Evolutionary conservation across 2,329 filamentous ascomycete species (phyloP), one percentile per base, ranked within the genome.

Genomic region (Pseudonectria foliicola): DNA sequence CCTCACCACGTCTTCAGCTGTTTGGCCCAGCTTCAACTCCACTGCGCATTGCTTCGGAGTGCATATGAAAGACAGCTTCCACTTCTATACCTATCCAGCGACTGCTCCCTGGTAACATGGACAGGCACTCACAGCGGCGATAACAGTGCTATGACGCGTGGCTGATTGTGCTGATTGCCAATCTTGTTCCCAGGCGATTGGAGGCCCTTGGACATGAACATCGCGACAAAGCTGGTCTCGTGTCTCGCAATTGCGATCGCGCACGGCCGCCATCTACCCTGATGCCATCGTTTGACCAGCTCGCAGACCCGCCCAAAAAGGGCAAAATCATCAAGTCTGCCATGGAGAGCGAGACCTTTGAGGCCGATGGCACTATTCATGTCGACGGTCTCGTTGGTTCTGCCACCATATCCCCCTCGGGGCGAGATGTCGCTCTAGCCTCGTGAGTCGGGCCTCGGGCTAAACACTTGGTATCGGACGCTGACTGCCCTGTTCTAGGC

Each of bases 361-460:
- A 88, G 49, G 76, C 82, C 44, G 83, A 93, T 61, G 82, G 84
- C 34, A 85, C 82, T 2, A 89, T 95, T 48, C 80, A 85, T 52
- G 84, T 95, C 33, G 82, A 89, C 44, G 75, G 75, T n/a, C 61
- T 76, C 14, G 86, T 95, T 34, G 88, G 88, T 31, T 93, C 90
- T 6, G 89, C 90, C 49, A 90, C 87, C 40, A 95, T 95, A 61
- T 93, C 89, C 13, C 89, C 89, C 3, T 89, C 83, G 41, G 88
- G 90, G 31, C 77, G 90, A 50, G 90, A 95, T 64, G 79, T 95
- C 37, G 89, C 90, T 25, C 70, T 95, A 44, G 90, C 88, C 35
- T 93, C 87, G 71, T 75, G 53, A 62, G 71, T 63, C 3, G n/a
- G 12, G 25, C 10, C 64, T 64, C 67, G 13, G 8, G 15, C 4